Evolutionary conservation across 306 rosid species (phyloP), one percentile per base, ranked within the genome.

Genomic region (Oxytropis ochrocephala): DNA sequence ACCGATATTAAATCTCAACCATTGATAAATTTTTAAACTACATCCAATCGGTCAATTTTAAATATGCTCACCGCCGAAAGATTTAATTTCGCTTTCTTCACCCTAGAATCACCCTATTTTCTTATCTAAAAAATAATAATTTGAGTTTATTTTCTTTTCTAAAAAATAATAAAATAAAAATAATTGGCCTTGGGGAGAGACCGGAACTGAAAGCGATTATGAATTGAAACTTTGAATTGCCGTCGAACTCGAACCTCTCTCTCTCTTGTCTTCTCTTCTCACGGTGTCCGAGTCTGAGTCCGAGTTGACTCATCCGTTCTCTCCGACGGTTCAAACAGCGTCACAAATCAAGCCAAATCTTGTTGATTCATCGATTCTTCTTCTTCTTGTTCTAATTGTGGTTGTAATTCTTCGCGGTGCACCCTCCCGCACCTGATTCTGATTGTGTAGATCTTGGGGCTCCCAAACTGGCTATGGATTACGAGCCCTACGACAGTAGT

Each of bases 401-500:
- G 11, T 11, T 30, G 30, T 32, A 62, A 24, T 51, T 62, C 17
- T 48, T 59, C 54, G 62, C 16, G 44, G 33, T 61, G 63, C 47
- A 64, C 65, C 61, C 17, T 0, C 47, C 79, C 52, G 12, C 74
- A 69, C 61, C 52, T 38, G 18, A 54, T 71, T 58, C 59, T 3
- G 11, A 13, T 54, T 41, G 8, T 21, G 39, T 68, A 18, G 62
- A 69, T 75, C 73, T 53, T 54, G 11, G 46, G 6, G 43, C 68
- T 33, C 68, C 32, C 82, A 77, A 86, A 57, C 91, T 89, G 90
- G 86, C 93, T 78, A 93, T 93, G 98, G 97, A 90, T 81, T 86
- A 85, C 92, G 95, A 87, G 75, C 98, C 96, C 57, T 87, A 81
- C 72, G 98, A 93, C 75, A 93, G 98, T 83, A 93, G 98, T 70